Conservation (phyloP, 2,329 filamentous ascomycete species). For the Camillea tinctor region DNA sequence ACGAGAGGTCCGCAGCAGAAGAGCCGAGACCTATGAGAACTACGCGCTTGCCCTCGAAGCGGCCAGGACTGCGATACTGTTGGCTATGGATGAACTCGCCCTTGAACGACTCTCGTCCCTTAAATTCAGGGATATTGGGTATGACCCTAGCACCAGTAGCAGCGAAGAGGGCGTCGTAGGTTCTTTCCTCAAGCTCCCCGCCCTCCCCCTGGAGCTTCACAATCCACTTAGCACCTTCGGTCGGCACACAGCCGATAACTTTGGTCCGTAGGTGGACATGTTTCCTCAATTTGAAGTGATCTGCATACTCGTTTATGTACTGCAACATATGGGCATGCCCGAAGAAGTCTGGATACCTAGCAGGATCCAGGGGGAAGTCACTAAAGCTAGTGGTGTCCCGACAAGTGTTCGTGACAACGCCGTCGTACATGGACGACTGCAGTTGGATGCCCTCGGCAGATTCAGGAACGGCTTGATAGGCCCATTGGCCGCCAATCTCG, state of each 20-base stretch:
- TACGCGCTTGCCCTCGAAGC: conserved; percentile 37
- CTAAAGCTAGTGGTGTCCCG: conserved; percentile 38
- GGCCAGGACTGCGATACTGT: conserved; percentile 34
- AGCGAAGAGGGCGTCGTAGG: conserved; percentile 37
- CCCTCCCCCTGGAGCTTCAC: conserved; percentile 24
- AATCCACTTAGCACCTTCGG: conserved; percentile 29
- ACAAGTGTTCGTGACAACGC: conserved; percentile 37
- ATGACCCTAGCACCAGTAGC: conserved; percentile 33
- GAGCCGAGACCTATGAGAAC: conserved; percentile 38
- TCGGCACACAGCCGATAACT: conserved; percentile 31
- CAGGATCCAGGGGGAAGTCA: conserved; percentile 40
- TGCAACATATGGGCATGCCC: conserved; percentile 33
- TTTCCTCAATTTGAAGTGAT: conserved; percentile 34
- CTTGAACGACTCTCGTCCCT: conserved; percentile 32
- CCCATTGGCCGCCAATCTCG: conserved; percentile 40
- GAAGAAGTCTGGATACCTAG: conserved; percentile 37
- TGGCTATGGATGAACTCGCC: conserved; percentile 38
- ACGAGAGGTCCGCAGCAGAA: conserved; percentile 39
- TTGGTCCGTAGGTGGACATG: conserved; percentile 35
- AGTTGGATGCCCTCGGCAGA: conserved; percentile 21
- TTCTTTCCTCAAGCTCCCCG: conserved; percentile 18
- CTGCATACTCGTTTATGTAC: conserved; percentile 38
- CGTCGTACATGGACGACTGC: conserved; percentile 35
- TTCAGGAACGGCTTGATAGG: conserved; percentile 30
- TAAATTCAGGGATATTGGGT: conserved; percentile 33